Evolutionary conservation across 1,139 yeast species (phyloP).

Genomic region (Suzukiozyma palmioleophila): DNA sequence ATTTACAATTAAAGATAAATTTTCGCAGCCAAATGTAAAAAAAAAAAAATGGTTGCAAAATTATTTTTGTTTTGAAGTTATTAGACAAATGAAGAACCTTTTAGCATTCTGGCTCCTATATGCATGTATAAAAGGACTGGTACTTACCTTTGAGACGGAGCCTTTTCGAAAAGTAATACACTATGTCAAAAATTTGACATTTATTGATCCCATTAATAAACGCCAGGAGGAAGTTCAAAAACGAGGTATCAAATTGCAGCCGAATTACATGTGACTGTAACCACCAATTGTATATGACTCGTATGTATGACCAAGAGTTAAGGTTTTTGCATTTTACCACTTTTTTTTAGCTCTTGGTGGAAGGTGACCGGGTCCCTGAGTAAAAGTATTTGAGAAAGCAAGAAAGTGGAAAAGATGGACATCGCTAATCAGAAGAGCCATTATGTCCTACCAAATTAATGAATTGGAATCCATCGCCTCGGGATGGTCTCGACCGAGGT

Average conservation of each 20-base stretch:
- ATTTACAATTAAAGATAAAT: not conserved
- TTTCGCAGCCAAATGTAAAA: not conserved
- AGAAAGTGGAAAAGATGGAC: conserved; percentile 51
- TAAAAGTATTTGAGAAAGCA: conserved; percentile 52
- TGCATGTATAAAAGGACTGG: no score
- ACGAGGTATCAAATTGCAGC: not conserved
- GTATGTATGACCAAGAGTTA: no score
- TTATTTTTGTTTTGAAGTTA: not conserved
- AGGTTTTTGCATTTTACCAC: no score
- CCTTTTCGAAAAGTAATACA: not conserved
- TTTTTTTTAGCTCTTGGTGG: conserved; percentile 36
- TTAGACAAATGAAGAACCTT: not conserved
- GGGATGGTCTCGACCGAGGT: conserved; percentile 47
- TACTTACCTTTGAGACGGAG: not conserved
- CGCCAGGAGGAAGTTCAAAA: not conserved
- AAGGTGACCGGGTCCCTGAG: conserved; percentile 47
- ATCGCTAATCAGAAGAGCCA: no score
- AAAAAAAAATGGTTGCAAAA: not conserved
- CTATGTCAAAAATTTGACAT: not conserved
- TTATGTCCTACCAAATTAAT: no score
- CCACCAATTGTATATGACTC: not conserved
- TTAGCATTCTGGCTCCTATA: no score
- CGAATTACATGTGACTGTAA: not conserved
- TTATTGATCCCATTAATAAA: not conserved
- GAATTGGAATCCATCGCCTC: no score